Evolutionary conservation across 1,284 basidiomycete species (phyloP).

Genomic region (Ustilago loliicola): DNA sequence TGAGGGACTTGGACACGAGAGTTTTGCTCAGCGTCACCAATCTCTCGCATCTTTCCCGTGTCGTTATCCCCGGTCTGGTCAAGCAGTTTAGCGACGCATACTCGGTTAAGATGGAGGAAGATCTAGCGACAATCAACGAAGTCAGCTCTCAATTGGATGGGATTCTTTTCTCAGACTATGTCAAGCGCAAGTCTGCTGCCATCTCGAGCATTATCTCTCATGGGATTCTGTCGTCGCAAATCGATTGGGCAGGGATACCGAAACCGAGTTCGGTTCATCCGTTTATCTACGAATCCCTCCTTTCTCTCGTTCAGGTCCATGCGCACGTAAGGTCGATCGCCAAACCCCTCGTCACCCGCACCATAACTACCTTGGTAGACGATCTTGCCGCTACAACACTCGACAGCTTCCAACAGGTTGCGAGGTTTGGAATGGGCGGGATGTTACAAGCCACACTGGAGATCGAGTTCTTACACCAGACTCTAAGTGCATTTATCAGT

Average conservation of each 20-base stretch:
- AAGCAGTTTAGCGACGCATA: constrained; percentile 84
- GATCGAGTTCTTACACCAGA: constrained; percentile 98
- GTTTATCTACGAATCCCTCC: constrained; percentile 90
- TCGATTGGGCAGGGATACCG: constrained; percentile 92
- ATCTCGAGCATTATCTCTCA: constrained; percentile 80
- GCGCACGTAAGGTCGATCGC: constrained; percentile 87
- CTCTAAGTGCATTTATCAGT: constrained; percentile 87
- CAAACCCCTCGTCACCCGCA: constrained; percentile 81
- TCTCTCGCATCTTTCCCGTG: constrained; percentile 80
- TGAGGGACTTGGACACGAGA: constrained; percentile 77
- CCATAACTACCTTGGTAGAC: constrained; percentile 85
- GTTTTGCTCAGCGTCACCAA: constrained; percentile 91
- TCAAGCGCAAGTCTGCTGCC: constrained; percentile 80
- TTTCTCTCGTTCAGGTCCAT: constrained; percentile 90
- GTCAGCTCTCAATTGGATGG: constrained; percentile 86
- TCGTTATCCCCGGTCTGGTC: constrained; percentile 83
- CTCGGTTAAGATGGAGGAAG: constrained; percentile 81
- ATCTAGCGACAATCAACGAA: constrained; percentile 82
- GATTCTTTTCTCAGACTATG: constrained; percentile 87
- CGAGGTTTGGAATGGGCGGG: constrained; percentile 94
- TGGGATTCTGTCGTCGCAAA: constrained; percentile 82
- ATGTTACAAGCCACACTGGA: constrained; percentile 99
- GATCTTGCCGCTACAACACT: constrained; percentile 85
- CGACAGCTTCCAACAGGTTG: constrained; percentile 85
- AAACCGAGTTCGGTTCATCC: constrained; percentile 88